These are phyloP conservation scores for Pichia sporocuriosa DNA, from an alignment of 805 yeast genomes.

Conservation along the genomic window DNA sequence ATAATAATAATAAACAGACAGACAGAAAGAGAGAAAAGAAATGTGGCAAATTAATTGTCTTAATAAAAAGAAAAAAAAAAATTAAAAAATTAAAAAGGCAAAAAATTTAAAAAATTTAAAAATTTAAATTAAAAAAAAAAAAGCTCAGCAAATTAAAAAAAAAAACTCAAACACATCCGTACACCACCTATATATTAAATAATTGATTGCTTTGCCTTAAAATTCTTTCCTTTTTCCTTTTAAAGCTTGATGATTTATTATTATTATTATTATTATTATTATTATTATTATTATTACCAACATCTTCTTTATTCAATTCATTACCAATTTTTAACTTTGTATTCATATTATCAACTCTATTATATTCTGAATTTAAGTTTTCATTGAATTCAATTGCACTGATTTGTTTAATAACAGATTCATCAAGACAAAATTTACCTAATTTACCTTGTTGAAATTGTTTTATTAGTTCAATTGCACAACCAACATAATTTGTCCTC, in stretches of 20 bases:
- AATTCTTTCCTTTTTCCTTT: not conserved
- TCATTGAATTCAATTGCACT: slow-evolving; percentile 10
- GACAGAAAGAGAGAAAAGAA: no score
- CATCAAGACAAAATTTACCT: slow-evolving; percentile 29
- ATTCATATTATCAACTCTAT: slow-evolving; percentile 10
- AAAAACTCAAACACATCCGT: no score
- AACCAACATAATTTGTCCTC: slow-evolving; percentile 46
- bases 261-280: not conserved
- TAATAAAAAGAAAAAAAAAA: no score
- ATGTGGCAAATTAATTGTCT: no score
- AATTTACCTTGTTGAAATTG: slow-evolving; percentile 53
- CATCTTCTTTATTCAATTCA: not conserved
- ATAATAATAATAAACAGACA: no score
- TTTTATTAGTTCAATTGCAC: slow-evolving; percentile 59
- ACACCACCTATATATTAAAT: not conserved
- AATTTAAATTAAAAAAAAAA: not conserved
- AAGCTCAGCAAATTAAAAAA: no score
- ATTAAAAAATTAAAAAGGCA: no score
- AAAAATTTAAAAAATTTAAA: no score
- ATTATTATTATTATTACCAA: not conserved
- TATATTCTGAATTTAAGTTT: slow-evolving; percentile 13
- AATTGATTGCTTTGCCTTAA: slow-evolving; percentile 2
- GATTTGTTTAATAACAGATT: slow-evolving; percentile 6
- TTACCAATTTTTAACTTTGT: slow-evolving; percentile 2
- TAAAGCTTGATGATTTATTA: not conserved